phyloP scores from a whole-genome alignment of 768 basidiomycete species.

The Cantharellus anzutake region DNA sequence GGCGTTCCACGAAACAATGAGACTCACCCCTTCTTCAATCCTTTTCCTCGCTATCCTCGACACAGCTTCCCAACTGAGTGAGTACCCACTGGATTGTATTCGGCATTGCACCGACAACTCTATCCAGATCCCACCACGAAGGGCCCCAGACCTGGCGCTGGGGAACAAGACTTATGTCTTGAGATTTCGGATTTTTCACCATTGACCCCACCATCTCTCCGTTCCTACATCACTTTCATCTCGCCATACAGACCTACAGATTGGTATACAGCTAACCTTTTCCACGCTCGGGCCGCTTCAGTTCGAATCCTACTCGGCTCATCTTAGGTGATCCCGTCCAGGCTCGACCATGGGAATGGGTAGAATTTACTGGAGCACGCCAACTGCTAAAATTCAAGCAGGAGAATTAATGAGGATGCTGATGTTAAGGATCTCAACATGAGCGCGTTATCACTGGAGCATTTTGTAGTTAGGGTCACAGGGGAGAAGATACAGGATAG shows the following conservation, averaged over 20 bases:
- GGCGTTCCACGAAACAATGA: no score
- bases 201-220: conserved; percentile 1
- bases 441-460: conserved; percentile 6
- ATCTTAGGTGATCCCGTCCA: conserved; percentile 1
- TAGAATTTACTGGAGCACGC: conserved; percentile 5
- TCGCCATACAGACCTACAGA: conserved; percentile 3
- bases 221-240: neutral
- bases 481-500: neutral
- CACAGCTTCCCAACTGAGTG: no score
- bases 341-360: conserved; percentile 9
- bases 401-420: no score
- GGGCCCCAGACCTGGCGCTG: no score
- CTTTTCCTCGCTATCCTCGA: no score
- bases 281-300: neutral
- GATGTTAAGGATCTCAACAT: no score
- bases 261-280: conserved; percentile 1
- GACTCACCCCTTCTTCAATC: no score
- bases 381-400: no score
- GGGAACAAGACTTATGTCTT: neutral
- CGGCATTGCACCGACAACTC: no score
- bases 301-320: neutral
- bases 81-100: no score
- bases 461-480: conserved; percentile 4
- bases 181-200: neutral
- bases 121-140: no score